These are phyloP conservation scores for Phytophthora agathidicida DNA, from an alignment of 352 stramenopile species.

Conservation along the genomic window DNA sequence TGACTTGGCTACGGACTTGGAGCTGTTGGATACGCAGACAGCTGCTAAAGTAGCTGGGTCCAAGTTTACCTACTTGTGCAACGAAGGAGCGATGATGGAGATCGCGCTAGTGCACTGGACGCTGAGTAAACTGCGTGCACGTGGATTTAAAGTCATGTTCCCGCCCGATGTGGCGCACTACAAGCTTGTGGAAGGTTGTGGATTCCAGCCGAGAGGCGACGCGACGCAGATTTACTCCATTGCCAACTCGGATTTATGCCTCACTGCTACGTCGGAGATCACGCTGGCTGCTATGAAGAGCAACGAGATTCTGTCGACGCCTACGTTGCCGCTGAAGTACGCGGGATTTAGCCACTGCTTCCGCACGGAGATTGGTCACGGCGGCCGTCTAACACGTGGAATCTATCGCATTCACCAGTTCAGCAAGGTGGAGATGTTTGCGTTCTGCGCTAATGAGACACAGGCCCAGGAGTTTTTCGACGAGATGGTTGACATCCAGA, in stretches of 20 bases:
- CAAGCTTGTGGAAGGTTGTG: slow-evolving; percentile 83
- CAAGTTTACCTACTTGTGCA: slow-evolving; percentile 88
- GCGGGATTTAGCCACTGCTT: slow-evolving; percentile 90
- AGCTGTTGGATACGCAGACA: slow-evolving; percentile 78
- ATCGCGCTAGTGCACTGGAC: slow-evolving; percentile 85
- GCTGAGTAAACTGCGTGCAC: slow-evolving; percentile 64
- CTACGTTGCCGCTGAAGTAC: slow-evolving; percentile 71
- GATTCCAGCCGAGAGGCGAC: slow-evolving; percentile 87
- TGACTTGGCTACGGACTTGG: slow-evolving; percentile 66
- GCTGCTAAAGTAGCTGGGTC: slow-evolving; percentile 74
- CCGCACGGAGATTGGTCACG: slow-evolving; percentile 85
- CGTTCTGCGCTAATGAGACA: slow-evolving; percentile 71
- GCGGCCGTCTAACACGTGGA: slow-evolving; percentile 70
- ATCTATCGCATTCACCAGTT: slow-evolving; percentile 93
- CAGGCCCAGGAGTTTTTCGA: slow-evolving; percentile 77
- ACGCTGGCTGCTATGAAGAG: slow-evolving; percentile 80
- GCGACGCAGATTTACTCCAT: slow-evolving; percentile 90
- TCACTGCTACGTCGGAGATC: slow-evolving; percentile 88
- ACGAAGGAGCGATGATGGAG: slow-evolving; percentile 89
- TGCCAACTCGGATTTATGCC: slow-evolving; percentile 81
- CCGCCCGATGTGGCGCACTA: slow-evolving; percentile 86
- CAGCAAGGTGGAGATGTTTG: slow-evolving; percentile 91
- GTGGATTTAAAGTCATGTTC: slow-evolving; percentile 79
- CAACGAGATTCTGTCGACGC: slow-evolving; percentile 68
- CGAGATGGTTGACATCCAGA: slow-evolving; percentile 84